A percentile compares a stretch with the other conserved stretches of the same genome.
These are phyloP conservation scores for Starmera dryadoides DNA, from an alignment of 805 yeast genomes.

Conservation along the genomic window DNA sequence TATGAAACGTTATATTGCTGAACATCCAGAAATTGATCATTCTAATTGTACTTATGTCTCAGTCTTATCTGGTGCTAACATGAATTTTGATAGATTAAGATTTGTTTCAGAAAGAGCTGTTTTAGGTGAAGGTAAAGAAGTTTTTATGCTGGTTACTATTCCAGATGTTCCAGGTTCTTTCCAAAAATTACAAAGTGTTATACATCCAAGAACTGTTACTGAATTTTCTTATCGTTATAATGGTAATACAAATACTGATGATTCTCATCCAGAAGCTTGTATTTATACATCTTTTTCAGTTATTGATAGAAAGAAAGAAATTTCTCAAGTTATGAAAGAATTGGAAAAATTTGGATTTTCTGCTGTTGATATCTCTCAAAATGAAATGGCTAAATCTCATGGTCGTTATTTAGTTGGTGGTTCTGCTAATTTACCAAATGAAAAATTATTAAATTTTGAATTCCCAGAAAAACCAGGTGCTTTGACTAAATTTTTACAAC, in stretches of 20 bases:
- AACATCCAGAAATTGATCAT: slow-evolving; percentile 67
- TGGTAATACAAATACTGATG: slow-evolving; percentile 25
- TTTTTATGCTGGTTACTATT: slow-evolving; percentile 80
- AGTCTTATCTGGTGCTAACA: slow-evolving; percentile 91
- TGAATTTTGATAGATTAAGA: slow-evolving; percentile 94
- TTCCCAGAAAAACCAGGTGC: slow-evolving; percentile 99
- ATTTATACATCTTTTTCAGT: slow-evolving; percentile 88
- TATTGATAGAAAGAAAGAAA: slow-evolving; percentile 65
- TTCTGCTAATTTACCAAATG: slow-evolving; percentile 62
- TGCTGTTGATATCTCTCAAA: slow-evolving; percentile 81
- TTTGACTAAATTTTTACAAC: slow-evolving; percentile 65
- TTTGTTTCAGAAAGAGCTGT: slow-evolving; percentile 97
- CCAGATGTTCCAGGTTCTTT: slow-evolving; percentile 95
- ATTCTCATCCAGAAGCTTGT: slow-evolving; percentile 44
- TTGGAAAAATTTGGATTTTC: slow-evolving; percentile 59
- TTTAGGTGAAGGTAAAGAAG: slow-evolving; percentile 97
- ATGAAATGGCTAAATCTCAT: slow-evolving; percentile 93
- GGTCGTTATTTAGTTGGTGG: slow-evolving; percentile 97
- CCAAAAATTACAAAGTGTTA: slow-evolving; percentile 61
- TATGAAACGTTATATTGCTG: slow-evolving; percentile 67
- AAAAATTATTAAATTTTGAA: slow-evolving; percentile 76
- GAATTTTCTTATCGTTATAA: slow-evolving; percentile 88
- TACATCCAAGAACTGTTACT: slow-evolving; percentile 86
- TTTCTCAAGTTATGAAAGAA: slow-evolving; percentile 51
- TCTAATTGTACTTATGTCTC: slow-evolving; percentile 69